A percentile compares a stretch with the other conserved stretches of the same genome.
Evolutionary conservation across 148 eudicot species (phyloP).

Genomic region (Persicaria tinctoria): DNA sequence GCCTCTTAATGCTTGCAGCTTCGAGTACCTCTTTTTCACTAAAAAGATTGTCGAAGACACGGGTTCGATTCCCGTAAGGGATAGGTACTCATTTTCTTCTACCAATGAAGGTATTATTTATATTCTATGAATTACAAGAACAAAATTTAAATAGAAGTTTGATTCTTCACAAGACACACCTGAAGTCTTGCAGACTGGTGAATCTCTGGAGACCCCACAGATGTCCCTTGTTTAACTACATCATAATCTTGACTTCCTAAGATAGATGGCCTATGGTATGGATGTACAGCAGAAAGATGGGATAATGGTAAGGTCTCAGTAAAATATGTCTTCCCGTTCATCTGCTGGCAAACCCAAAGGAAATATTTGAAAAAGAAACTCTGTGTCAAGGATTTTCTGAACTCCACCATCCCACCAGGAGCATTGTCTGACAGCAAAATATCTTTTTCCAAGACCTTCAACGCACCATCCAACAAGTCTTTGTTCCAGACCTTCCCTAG

Average conservation of each 20-base stretch:
- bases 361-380: constrained; percentile 94
- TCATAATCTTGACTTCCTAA: constrained; percentile 81
- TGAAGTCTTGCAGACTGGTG: constrained; percentile 90
- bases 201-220: constrained; percentile 97
- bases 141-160: not conserved
- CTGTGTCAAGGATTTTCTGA: constrained; percentile 66
- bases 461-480: constrained; percentile 51
- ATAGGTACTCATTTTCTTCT: not conserved
- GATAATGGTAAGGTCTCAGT: constrained; percentile 43
- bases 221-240: constrained; percentile 64
- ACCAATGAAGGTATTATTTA: not conserved
- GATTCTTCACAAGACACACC: constrained; percentile 27
- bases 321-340: constrained; percentile 46
- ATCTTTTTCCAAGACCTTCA: constrained; percentile 60
- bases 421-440: constrained; percentile 79
- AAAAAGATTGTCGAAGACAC: no score
- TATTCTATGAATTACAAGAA: not conserved
- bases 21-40: no score
- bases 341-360: constrained; percentile 67
- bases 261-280: constrained; percentile 58
- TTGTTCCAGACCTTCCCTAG: constrained; percentile 71
- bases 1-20: not conserved
- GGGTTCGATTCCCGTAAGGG: no score
- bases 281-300: constrained; percentile 64
- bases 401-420: constrained; percentile 99